A percentile compares a stretch with the other conserved stretches of the same genome.
phyloP scores from a whole-genome alignment of 108 stramenopile species.

The Nitzschia palea region DNA sequence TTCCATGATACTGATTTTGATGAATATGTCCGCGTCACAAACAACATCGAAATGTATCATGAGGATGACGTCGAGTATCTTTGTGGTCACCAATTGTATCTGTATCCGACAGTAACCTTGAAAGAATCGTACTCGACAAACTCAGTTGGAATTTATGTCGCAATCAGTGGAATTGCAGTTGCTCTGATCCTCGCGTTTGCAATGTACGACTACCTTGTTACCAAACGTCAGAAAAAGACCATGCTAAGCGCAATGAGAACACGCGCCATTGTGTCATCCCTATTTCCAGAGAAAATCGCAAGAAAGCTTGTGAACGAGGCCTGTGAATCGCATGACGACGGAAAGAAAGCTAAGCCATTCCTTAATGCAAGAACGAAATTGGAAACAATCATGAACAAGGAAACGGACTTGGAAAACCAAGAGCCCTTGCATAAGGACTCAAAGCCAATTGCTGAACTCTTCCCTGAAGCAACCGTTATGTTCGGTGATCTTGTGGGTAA shows the following conservation, averaged over 20 bases:
- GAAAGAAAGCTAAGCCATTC: neutral
- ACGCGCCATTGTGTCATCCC: conserved; percentile 36
- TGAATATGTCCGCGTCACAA: neutral
- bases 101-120: conserved; percentile 17
- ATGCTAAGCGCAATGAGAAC: conserved; percentile 23
- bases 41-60: conserved; percentile 10
- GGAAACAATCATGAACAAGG: neutral
- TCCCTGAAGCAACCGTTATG: neutral
- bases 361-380: neutral
- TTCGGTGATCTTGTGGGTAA: conserved; percentile 3
- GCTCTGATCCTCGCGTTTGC: neutral
- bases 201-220: conserved; percentile 36
- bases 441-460: neutral
- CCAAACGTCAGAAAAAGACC: conserved; percentile 34
- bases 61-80: neutral
- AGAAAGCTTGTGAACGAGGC: conserved; percentile 17
- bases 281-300: conserved; percentile 35
- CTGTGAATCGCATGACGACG: neutral
- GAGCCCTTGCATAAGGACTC: neutral
- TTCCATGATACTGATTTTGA: conserved; percentile 16
- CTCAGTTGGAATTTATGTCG: neutral
- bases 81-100: conserved; percentile 18
- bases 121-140: conserved; percentile 10
- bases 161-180: neutral
- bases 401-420: neutral